Evolutionary conservation across 169 alveolate species (phyloP), one percentile per base, ranked within the genome.

Genomic region (Theileria orientalis): DNA sequence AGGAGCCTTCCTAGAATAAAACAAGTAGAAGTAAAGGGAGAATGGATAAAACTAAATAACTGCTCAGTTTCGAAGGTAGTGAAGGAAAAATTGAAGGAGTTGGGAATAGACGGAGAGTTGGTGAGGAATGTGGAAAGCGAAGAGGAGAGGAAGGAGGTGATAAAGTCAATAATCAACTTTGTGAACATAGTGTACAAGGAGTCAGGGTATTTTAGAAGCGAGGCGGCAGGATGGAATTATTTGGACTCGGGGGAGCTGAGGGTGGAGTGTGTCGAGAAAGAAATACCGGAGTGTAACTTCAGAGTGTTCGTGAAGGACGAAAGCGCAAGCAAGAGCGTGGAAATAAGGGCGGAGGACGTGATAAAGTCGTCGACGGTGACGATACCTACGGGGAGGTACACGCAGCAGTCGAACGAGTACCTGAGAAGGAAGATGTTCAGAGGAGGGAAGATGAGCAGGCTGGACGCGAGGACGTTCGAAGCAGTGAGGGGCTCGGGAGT

Each of bases 271-370:
- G 51, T 37, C 0, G 86, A 78, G 47, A 21, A 71, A 25, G 79
- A 56, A 0, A 67, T 78, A 3, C 83, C 80, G 2, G 63, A 3
- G 9, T 49, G 74, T 35, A 69, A 78, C 37, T 70, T 78, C 60
- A 69, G 64, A 64, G 67, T 78, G 63, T 78, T 69, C 59, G 62
- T 69, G 11, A 21, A 51, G 30, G 86, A 78, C 75, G 47, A 35
- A 23, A 67, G n/a, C 0, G 23, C 30, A 19, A 76, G 82, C 23
- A 42, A 33, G 0, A 47, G 23, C 29, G 44, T 76, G 19, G 76
- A 78, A 41, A 44, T 69, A 21, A 60, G 51, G 35, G 44, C 47
- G 21, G 56, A 64, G 69, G 62, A 69, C 5, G 40, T 78, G 51
- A 63, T 78, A 6, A 21, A 21, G 33, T 66, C 70, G 19, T 69